Conservation (phyloP, 2,329 filamentous ascomycete species). For the Tolypocladium endophyticum region DNA sequence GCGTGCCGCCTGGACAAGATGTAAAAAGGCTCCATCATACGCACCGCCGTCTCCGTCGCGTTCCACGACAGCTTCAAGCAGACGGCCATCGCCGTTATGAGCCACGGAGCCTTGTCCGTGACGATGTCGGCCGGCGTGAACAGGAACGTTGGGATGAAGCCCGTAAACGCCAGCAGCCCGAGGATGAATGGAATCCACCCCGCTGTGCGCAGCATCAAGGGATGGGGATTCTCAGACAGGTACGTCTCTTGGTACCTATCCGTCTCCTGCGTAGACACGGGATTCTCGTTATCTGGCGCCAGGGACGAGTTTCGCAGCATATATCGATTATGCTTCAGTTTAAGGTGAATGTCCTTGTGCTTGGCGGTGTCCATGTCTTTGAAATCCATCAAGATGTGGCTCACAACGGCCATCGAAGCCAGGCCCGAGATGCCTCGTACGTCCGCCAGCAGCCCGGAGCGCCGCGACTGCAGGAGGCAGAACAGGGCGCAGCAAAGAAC, state of each 20-base stretch:
- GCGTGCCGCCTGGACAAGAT: conserved; percentile 57
- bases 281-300: conserved; percentile 48
- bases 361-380: conserved; percentile 59
- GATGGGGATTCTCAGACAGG: conserved; percentile 52
- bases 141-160: conserved; percentile 49
- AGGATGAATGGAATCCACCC: conserved; percentile 52
- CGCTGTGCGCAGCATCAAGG: conserved; percentile 52
- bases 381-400: conserved; percentile 65
- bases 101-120: conserved; percentile 53
- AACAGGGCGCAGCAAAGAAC: conserved; percentile 46
- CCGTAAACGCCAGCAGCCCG: conserved; percentile 44
- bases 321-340: conserved; percentile 56
- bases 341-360: conserved; percentile 56
- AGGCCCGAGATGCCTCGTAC: conserved; percentile 65
- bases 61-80: conserved; percentile 59
- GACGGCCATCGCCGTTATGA: conserved; percentile 55
- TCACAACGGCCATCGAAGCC: conserved; percentile 64
- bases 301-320: conserved; percentile 60
- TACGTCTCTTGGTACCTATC: conserved; percentile 39
- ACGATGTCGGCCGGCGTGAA: conserved; percentile 45
- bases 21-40: conserved; percentile 67
- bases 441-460: conserved; percentile 56
- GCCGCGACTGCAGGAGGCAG: conserved; percentile 49
- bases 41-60: conserved; percentile 56
- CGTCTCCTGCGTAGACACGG: conserved; percentile 26